Evolutionary conservation across 495 filamentous ascomycete genomes (phyloP).

Genomic region (Viridothelium virens): DNA sequence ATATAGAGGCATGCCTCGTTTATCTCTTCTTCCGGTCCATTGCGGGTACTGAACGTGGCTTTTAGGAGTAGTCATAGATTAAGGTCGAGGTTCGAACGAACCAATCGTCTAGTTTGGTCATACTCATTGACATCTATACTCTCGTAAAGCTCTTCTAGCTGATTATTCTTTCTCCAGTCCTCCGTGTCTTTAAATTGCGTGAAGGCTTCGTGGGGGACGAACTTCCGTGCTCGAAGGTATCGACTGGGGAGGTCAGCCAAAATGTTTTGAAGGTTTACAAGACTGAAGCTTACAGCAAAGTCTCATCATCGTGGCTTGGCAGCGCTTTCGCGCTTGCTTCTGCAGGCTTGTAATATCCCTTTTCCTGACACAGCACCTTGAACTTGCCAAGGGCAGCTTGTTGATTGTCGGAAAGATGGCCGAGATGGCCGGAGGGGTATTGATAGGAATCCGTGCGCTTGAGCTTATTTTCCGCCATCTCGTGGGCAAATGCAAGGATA

Average conservation of each 20-base stretch:
- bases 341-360: slow-evolving; percentile 56
- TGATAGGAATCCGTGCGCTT: slow-evolving; percentile 29
- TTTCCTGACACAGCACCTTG: slow-evolving; percentile 56
- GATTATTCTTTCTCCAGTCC: slow-evolving; percentile 73
- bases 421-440: slow-evolving; percentile 56
- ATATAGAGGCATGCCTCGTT: slow-evolving; percentile 81
- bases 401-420: slow-evolving; percentile 63
- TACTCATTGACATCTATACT: slow-evolving; percentile 65
- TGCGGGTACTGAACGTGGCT: slow-evolving; percentile 63
- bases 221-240: slow-evolving; percentile 70
- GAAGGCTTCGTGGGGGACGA: slow-evolving; percentile 64
- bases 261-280: neutral
- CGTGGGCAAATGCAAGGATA: neutral
- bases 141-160: slow-evolving; percentile 38
- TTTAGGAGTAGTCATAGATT: slow-evolving; percentile 16
- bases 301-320: slow-evolving; percentile 71
- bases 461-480: slow-evolving; percentile 23
- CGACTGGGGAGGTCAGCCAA: slow-evolving; percentile 45
- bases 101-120: slow-evolving; percentile 66
- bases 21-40: slow-evolving; percentile 83
- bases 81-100: slow-evolving; percentile 36
- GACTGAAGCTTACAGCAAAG: slow-evolving; percentile 55
- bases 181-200: slow-evolving; percentile 83
- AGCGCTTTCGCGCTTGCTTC: slow-evolving; percentile 35
- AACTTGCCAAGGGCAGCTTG: slow-evolving; percentile 57